Percentiles rank a stretch among this genome's conserved stretches.
Evolutionary conservation across 306 rosid genomes (phyloP).

Genomic region (Abrus precatorius): DNA sequence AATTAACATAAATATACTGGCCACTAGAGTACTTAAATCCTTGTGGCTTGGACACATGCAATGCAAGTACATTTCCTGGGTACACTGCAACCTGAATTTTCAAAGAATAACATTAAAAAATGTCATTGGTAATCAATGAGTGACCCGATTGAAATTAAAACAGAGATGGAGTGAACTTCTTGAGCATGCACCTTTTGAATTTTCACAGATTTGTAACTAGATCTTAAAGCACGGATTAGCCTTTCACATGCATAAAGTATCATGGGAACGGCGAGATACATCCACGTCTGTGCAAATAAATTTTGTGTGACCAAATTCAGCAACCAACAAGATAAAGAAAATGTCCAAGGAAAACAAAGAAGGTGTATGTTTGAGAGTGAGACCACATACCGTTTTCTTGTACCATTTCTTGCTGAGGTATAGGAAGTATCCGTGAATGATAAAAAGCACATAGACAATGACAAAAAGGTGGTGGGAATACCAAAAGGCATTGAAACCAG

Average conservation of each 20-base stretch:
- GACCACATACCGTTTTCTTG: slow-evolving; percentile 72
- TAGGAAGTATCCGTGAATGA: slow-evolving; percentile 78
- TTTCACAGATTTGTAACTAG: slow-evolving; percentile 66
- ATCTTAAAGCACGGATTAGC: slow-evolving; percentile 75
- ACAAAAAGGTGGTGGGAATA: slow-evolving; percentile 89
- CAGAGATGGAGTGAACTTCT: neutral
- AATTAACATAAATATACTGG: slow-evolving; percentile 78
- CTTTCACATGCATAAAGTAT: slow-evolving; percentile 78
- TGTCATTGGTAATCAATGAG: too few species aligned
- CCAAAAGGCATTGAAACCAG: slow-evolving; percentile 96
- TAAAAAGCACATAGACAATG: slow-evolving; percentile 78
- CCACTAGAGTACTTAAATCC: slow-evolving; percentile 89
- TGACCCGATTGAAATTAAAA: neutral
- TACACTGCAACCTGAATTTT: slow-evolving; percentile 79
- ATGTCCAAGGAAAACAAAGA: neutral
- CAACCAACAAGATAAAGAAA: neutral
- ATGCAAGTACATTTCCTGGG: slow-evolving; percentile 90
- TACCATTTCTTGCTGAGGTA: slow-evolving; percentile 85
- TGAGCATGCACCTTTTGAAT: slow-evolving; percentile 63
- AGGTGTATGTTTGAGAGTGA: neutral
- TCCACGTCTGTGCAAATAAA: slow-evolving; percentile 70
- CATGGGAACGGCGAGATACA: slow-evolving; percentile 86
- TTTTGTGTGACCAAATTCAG: neutral
- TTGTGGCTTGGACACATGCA: slow-evolving; percentile 82
- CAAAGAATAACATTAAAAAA: neutral